Base-by-base conservation (phyloP, 2,329 filamentous ascomycete genomes). In the Leptodontidium sp. region DNA sequence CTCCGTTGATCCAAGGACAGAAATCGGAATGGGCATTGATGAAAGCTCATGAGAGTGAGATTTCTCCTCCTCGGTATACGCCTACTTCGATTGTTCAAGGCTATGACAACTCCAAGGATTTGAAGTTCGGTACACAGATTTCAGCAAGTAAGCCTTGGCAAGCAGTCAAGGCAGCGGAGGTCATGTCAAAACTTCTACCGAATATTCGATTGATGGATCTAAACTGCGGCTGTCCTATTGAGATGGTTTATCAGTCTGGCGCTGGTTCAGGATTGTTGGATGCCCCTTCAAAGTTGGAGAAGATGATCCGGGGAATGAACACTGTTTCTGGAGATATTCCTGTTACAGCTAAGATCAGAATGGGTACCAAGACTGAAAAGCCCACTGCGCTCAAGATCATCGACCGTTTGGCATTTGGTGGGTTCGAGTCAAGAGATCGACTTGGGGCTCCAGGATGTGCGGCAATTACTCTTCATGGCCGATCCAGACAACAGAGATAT, bases 141-240 rank as follows among this genome's bases (percentile, higher is more conserved):
- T 93, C 94, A 1, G 94, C 92, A 43, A 97, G 93, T 81, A 96
- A 97, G 79, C 93, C 94, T 15, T 97, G 93, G 92, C 85, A 94
- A 66, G 95, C 93, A 2, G 86, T 95, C 78, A 98, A 97, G 82
- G 90, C 93, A 0, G 92, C 95, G 0, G 94, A 98, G 79, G 87
- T 91, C 3, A 83, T 99, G 58, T 90, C 91, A 5, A 86, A 86
- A 38, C 88, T 92, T 72, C 90, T 94, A 67, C 94, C 96, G 2
- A 88, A 93, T 75, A 86, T 99, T 24, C 92, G 96, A 45, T 89
- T 97, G 49, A 92, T 99, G 72, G 96, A 99, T 77, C 84, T 99
- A 74, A 99, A 99, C 83, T 98, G 95, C 76, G 96, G 96, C 55
- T 99, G 96, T 78, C 96, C 96, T 4, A 98, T 99, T 77, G 96